Conservation (phyloP, 192 early-diverging fungal genomes). For the Linnemannia exigua region DNA sequence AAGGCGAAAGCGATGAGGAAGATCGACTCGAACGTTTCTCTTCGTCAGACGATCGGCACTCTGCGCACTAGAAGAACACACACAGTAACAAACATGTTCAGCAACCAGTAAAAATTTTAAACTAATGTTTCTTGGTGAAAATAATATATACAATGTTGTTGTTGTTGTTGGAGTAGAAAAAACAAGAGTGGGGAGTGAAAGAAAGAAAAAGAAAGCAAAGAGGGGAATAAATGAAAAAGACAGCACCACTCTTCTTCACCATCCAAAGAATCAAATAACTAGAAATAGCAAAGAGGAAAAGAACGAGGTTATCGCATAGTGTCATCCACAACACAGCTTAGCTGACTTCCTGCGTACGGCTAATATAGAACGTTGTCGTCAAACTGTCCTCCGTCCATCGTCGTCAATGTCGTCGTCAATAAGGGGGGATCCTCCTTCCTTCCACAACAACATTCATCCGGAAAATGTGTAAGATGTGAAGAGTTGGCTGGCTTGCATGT, state of each 20-base stretch:
- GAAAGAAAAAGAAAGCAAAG: conserved; percentile 1
- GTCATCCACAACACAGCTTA: conserved; percentile 27
- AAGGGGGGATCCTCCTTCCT: conserved; percentile 2
- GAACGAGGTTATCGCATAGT: conserved; percentile 5
- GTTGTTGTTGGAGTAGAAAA: neutral
- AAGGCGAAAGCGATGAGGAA: conserved; percentile 8
- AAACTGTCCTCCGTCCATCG: neutral
- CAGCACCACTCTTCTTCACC: conserved; percentile 10
- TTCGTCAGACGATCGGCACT: conserved; percentile 44
- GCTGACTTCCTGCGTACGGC: conserved; percentile 22
- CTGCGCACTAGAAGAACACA: conserved; percentile 54
- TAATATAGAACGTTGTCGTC: neutral
- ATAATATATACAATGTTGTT: neutral
- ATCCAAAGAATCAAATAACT: neutral
- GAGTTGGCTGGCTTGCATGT: conserved; percentile 20
- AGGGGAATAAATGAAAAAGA: too few relatives aligned
- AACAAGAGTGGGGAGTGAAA: neutral
- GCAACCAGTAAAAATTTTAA: conserved; percentile 31
- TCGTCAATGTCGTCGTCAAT: neutral
- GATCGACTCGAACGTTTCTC: conserved; percentile 16
- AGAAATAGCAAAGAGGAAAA: neutral
- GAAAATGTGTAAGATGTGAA: conserved; percentile 10
- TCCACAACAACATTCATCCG: conserved; percentile 8
- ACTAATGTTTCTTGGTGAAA: neutral
- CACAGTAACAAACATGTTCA: conserved; percentile 48